Base-by-base conservation (phyloP, 306 rosid genomes). In the Vigna mungo region DNA sequence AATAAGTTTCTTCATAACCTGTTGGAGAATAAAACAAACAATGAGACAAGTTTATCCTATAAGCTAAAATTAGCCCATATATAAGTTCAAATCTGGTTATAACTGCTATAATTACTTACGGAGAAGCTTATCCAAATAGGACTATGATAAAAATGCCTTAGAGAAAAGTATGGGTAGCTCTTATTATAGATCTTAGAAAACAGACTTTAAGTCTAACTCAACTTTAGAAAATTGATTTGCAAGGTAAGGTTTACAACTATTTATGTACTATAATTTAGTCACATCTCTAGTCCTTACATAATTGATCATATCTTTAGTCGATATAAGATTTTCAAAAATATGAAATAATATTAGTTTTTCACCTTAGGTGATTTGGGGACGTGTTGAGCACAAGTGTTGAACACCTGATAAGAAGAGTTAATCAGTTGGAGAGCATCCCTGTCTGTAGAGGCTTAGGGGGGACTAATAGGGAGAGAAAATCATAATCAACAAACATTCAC, bases 81-180 rank as follows among this genome's bases (percentile, higher is more conserved):
- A 15, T n/a, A 49, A n/a, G 17, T 15, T 48, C 15, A 48, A 48
- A 51, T 53, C 1, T 17, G 10, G 27, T 53, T 53, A 53, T 18
- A 53, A 53, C 8, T 9, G 47, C 47, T 43, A 43, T 43, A 43
- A 43, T 44, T 53, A 3, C 27, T 53, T 53, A 2, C 27, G 23
- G 58, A 52, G 25, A 17, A 52, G 25, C 4, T 17, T 52, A 52
- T 52, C 1, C 58, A 52, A 52, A 52, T 0, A 17, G 25, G 25
- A 2, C n/a, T 18, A n/a, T 6, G 32, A 66, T 17, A 65, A 4
- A 4, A n/a, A 66, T 20, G 60, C 77, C 55, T 14, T 55, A 15
- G 66, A 10, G 77, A 73, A 21, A 67, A 21, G 27, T 73, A 4
- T 43, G 68, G 54, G 18, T 44, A 73, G 48, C 41, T 25, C 77